A percentile compares a stretch with the other conserved stretches of the same genome.
These are phyloP conservation scores for Periconia sp. DNA, from an alignment of 2,329 filamentous ascomycete genomes.

Conservation along the genomic window DNA sequence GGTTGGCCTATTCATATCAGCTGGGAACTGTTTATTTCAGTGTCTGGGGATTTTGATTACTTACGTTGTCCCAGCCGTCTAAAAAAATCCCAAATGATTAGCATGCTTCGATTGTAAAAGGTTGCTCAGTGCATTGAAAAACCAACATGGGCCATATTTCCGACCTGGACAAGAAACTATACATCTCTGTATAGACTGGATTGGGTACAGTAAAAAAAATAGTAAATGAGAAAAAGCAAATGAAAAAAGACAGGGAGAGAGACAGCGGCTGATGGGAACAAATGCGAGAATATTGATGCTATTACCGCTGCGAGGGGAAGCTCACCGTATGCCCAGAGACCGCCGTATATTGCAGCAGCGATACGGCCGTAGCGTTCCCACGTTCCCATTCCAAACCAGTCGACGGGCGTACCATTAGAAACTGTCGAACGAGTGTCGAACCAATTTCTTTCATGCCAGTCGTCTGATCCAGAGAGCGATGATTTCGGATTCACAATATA, in stretches of 20 bases:
- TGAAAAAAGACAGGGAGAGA: too few relatives aligned
- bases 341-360: constrained; percentile 63
- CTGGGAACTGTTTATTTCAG: constrained; percentile 14
- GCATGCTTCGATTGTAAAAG: not conserved
- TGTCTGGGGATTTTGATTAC: constrained; percentile 10
- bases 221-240: too few relatives aligned
- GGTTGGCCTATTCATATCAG: constrained; percentile 35
- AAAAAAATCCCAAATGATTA: not conserved
- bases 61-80: constrained; percentile 67
- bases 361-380: constrained; percentile 65
- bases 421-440: constrained; percentile 55
- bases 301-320: not conserved
- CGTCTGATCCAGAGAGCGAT: constrained; percentile 30
- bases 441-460: constrained; percentile 54
- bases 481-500: constrained; percentile 31
- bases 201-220: too few relatives aligned
- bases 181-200: too few relatives aligned
- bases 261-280: too few relatives aligned
- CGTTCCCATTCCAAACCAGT: constrained; percentile 45
- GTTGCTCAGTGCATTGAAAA: too few relatives aligned
- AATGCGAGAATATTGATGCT: too few relatives aligned
- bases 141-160: too few relatives aligned
- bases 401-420: constrained; percentile 45
- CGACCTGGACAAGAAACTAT: too few relatives aligned
- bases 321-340: constrained; percentile 60